Evolutionary conservation across 495 filamentous ascomycete genomes (phyloP), one percentile per base, ranked within the genome.

Genomic region (Delitschia confertaspora): DNA sequence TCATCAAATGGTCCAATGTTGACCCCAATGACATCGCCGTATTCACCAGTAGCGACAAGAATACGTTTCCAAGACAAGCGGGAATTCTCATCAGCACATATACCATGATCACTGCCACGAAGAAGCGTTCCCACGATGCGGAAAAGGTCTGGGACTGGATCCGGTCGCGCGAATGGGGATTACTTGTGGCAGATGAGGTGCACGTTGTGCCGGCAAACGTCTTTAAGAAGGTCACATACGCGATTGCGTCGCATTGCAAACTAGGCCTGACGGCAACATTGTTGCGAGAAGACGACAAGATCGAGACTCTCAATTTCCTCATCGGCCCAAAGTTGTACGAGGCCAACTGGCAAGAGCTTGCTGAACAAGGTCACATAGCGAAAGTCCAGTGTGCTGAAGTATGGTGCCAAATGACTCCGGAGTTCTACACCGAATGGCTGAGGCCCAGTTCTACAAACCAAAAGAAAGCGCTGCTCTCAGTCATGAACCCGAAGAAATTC

Each of bases 131-230:
- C 11, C 78, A 96, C 56, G 91, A 99, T 58, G 80, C 87, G 25
- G 76, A 89, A 60, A 93, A 94, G 67, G 93, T 96, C 80, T 95
- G 96, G 91, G 82, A 95, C 41, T 96, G 94, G 64, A 73, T 99
- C 47, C 76, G 72, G 22, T 70, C 70, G n/a, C 79, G 89, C 41
- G 91, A 99, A 73, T 96, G 91, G 93, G 91, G 91, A 57, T 71
- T 99, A 32, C 87, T 99, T 82, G 85, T 99, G 47, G 74, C 96
- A 4, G 91, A 99, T 61, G 91, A 99, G 62, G 91, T 99, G 25
- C 91, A 99, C 72, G 93, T 99, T 55, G 91, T 95, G 18, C 91
- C 91, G 2, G 93, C 91, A 2, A 80, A 83, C 32, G 93, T 99
- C 65, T 99, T 99, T 65, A 72, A 93, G 53, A 83, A 85, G 53